Base-by-base conservation (phyloP, 106 monocot species). In the Amphibolis antarctica region DNA sequence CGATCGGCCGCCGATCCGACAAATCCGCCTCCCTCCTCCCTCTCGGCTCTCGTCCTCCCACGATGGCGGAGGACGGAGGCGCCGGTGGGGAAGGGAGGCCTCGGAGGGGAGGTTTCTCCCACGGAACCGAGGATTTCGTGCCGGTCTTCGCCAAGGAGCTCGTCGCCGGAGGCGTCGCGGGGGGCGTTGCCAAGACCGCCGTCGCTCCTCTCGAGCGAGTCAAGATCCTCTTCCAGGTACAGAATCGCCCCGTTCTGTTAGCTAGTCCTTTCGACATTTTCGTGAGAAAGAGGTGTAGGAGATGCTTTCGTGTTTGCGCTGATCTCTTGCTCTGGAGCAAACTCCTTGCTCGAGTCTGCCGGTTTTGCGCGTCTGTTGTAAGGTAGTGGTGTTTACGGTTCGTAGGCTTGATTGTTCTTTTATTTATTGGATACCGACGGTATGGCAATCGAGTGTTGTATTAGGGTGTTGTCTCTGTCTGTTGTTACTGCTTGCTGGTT, bases 201-300 rank as follows among this genome's bases (percentile, higher is more conserved):
- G 86, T 96, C 29, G 94, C 89, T 1, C 94, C 94, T 51, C 82
- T 96, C 49, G 94, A 96, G 59, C 81, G 86, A 15, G 82, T 89
- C 71, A 96, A 96, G 83, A 96, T 96, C 45, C 72, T 96, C 21
- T 89, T 86, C 58, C 92, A 92, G 92, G 83, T 84, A 43, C 1
- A 12, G 18, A 54, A 31, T 42, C 53, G 19, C 17, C 5, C 18
- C 42, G 20, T 10, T 30, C 29, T 46, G n/a, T 55, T 36, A 36
- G n/a, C 7, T 36, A 36, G 36, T 7, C 36, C 36, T 36, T 36
- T 36, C n/a, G n/a, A n/a, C n/a, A n/a, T n/a, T n/a, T n/a, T n/a
- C n/a, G n/a, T n/a, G n/a, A n/a, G n/a, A n/a, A n/a, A n/a, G n/a
- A n/a, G n/a, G n/a, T n/a, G n/a, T n/a, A n/a, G n/a, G n/a, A n/a